Conservation (phyloP, 257 asterid genomes). For the Striga asiatica region DNA sequence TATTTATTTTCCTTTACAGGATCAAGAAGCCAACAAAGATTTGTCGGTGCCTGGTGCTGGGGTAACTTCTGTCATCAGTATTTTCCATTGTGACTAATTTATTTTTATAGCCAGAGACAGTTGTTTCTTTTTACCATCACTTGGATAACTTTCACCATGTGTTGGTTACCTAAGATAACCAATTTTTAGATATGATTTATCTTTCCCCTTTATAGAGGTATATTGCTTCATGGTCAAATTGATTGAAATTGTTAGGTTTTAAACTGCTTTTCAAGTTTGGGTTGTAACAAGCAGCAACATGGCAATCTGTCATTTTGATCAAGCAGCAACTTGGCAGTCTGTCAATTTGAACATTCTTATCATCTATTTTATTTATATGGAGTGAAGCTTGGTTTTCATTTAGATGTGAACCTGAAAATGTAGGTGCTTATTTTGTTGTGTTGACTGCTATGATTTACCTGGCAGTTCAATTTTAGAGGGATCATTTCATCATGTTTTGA, state of each 20-base stretch:
- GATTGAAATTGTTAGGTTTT: neutral
- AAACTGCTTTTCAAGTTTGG: neutral
- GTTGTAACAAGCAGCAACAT: neutral
- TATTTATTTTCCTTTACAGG: slow-evolving; percentile 34
- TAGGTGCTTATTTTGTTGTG: slow-evolving; percentile 5
- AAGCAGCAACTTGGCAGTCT: slow-evolving; percentile 7
- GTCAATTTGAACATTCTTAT: neutral
- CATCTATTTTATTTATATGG: slow-evolving; percentile 8
- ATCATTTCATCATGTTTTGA: slow-evolving; percentile 96
- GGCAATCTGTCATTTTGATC: slow-evolving; percentile 1
- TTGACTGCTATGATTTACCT: slow-evolving; percentile 22
- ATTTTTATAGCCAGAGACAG: slow-evolving; percentile 3
- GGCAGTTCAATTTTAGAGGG: slow-evolving; percentile 95
- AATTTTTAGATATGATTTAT: no score
- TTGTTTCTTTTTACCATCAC: slow-evolving; percentile 3
- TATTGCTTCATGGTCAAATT: neutral
- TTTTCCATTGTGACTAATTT: slow-evolving; percentile 5
- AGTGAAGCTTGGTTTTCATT: slow-evolving; percentile 12
- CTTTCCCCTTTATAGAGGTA: no score
- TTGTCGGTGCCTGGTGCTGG: slow-evolving; percentile 92
- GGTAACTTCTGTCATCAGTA: slow-evolving; percentile 35
- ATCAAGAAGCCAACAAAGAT: slow-evolving; percentile 57
- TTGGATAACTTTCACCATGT: slow-evolving; percentile 5
- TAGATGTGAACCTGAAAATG: slow-evolving; percentile 9
- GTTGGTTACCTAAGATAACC: slow-evolving; percentile 8